Conservation (phyloP, 768 basidiomycete species). For the Trametes cingulata region DNA sequence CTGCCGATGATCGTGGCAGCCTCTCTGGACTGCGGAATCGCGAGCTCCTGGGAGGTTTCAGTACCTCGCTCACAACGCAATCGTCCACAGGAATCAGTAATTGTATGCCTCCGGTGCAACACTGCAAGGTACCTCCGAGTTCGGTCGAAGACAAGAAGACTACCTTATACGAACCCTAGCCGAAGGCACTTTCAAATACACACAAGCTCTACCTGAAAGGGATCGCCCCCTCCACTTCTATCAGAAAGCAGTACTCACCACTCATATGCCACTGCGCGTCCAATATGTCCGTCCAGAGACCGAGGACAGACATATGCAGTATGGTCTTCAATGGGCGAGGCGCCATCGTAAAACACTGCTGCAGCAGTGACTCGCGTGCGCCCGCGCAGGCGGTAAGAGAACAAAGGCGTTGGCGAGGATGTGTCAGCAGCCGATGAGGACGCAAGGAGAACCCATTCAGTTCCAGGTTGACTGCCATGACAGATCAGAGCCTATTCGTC, state of each 20-base stretch:
- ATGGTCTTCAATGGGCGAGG: slow-evolving; percentile 1
- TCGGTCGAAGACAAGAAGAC: not conserved
- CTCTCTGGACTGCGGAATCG: not conserved
- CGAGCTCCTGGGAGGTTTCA: not conserved
- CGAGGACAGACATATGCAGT: not conserved
- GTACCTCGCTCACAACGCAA: not conserved
- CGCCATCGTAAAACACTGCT: slow-evolving; percentile 3
- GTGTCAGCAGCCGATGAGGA: slow-evolving; percentile 5
- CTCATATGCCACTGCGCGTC: not conserved
- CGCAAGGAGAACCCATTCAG: not conserved
- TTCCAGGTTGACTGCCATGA: not conserved
- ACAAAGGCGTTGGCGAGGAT: not conserved
- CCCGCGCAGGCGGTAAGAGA: not conserved
- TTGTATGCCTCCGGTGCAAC: not conserved
- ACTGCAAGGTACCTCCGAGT: not conserved
- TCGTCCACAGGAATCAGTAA: not conserved
- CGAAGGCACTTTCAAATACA: not conserved
- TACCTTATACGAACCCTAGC: not conserved
- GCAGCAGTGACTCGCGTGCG: not conserved
- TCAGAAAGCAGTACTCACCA: not conserved
- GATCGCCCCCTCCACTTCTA: not conserved
- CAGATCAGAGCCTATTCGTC: not conserved
- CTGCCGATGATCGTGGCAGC: not conserved
- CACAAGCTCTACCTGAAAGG: not conserved
- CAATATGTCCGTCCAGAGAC: slow-evolving; percentile 1